Base-by-base conservation (phyloP, 148 eudicot genomes). In the Dysphania ambrosioides region DNA sequence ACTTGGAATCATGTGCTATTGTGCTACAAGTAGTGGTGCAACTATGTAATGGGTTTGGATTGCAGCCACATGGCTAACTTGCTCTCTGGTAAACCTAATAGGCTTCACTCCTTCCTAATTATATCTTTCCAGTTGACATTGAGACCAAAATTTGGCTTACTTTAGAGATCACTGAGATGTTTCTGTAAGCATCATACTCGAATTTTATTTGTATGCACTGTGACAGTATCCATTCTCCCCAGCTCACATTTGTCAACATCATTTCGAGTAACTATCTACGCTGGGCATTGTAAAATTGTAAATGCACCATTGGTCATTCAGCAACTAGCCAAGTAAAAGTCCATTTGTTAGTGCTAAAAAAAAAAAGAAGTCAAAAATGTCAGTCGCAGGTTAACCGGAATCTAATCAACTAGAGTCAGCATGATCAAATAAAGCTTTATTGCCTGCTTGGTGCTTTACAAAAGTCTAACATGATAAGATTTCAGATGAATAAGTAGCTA, bases 271-370 rank as follows among this genome's bases (percentile, higher is more conserved):
- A 2, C 32, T 29, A 13, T 15, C 27, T 69, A 57, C 26, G 67
- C 56, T 60, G 8, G 69, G n/a, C 51, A 69, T 35, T 35, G 58
- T 49, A 71, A 49, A n/a, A n/a, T n/a, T n/a, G n/a, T n/a, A n/a
- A 55, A 18, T 70, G 26, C 32, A 21, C 16, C 24, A 31, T 9
- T n/a, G 29, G 24, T 53, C 9, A 70, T 30, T 70, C 40, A 29
- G 53, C 53, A 47, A 47, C 53, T 0, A 47, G 12, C 51, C 61
- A 24, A 77, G 35, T 35, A 40, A 30, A 51, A 55, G 8, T 6
- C 21, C 38, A 27, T 13, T 34, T 10, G 24, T 8, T 31, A 35
- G 19, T 67, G 24, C 40, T 38, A 15, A 19, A 13, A 19, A 67
- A 56, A 57, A 72, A 19, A 8, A 42, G 36, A 72, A 58, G 41